phyloP scores from a whole-genome alignment of 1,139 yeast genomes.

The Taphrina populina region DNA sequence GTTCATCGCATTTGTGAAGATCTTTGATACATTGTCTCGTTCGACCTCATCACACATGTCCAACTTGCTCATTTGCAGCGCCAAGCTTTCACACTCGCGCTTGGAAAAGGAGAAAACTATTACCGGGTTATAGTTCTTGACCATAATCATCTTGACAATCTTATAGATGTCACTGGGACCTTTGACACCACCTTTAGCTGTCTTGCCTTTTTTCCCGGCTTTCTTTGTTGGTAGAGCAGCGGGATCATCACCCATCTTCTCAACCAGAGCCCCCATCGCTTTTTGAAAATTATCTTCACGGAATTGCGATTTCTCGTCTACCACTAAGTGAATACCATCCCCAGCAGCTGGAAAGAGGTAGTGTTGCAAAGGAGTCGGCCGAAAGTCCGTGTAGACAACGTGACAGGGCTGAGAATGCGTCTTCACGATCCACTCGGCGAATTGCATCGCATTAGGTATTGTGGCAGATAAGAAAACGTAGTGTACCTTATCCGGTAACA shows the following conservation, averaged over 20 bases:
- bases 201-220: constrained; percentile 70
- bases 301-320: constrained; percentile 93
- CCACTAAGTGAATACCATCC: constrained; percentile 94
- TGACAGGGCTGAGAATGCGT: constrained; percentile 96
- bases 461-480: constrained; percentile 90
- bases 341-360: constrained; percentile 96
- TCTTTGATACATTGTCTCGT: constrained; percentile 81
- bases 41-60: constrained; percentile 89
- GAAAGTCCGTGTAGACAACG: constrained; percentile 95
- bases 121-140: constrained; percentile 92
- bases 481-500: constrained; percentile 91
- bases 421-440: constrained; percentile 97
- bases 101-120: constrained; percentile 96
- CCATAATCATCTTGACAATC: constrained; percentile 96
- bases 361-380: constrained; percentile 98
- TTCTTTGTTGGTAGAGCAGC: constrained; percentile 51
- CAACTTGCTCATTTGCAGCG: constrained; percentile 88
- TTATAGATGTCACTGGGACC: constrained; percentile 88
- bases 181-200: constrained; percentile 87
- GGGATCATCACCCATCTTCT: constrained; percentile 81
- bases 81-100: constrained; percentile 92
- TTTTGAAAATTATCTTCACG: constrained; percentile 97
- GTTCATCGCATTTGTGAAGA: constrained; percentile 83
- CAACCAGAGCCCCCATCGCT: constrained; percentile 93
- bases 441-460: constrained; percentile 96